Conservation (phyloP, 176 grass and related monocot genomes). For the Elaeis guineensis region DNA sequence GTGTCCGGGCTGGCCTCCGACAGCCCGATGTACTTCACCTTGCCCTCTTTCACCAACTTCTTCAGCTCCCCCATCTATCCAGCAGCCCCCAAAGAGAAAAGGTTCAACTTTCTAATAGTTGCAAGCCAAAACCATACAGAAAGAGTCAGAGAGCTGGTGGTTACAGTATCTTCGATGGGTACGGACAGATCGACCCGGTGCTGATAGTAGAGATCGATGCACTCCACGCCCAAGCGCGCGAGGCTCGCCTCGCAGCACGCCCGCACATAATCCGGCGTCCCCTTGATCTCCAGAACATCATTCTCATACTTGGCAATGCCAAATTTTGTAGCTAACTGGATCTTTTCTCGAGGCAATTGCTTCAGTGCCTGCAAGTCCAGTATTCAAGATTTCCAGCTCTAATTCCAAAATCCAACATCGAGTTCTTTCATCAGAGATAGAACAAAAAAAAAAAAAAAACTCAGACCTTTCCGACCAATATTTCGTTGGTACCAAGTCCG, state of each 20-base stretch:
- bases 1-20: conserved; percentile 79
- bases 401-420: neutral
- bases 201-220: conserved; percentile 76
- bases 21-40: conserved; percentile 68
- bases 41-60: conserved; percentile 79
- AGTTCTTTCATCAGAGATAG: neutral
- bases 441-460: neutral
- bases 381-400: neutral
- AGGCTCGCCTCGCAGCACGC: conserved; percentile 74
- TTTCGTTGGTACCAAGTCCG: conserved; percentile 55
- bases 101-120: no score
- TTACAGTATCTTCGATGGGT: conserved; percentile 75
- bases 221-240: conserved; percentile 35
- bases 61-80: conserved; percentile 64
- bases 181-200: conserved; percentile 42
- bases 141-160: neutral
- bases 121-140: no score
- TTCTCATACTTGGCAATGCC: conserved; percentile 22
- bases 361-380: conserved; percentile 45
- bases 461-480: conserved; percentile 59
- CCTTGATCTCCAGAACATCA: conserved; percentile 16
- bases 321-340: conserved; percentile 80
- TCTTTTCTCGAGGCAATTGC: conserved; percentile 55
- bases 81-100: no score
- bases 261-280: conserved; percentile 51